Evolutionary conservation across 805 yeast species (phyloP), one percentile per base, ranked within the genome.

Genomic region (Middelhovenomyces tepae): DNA sequence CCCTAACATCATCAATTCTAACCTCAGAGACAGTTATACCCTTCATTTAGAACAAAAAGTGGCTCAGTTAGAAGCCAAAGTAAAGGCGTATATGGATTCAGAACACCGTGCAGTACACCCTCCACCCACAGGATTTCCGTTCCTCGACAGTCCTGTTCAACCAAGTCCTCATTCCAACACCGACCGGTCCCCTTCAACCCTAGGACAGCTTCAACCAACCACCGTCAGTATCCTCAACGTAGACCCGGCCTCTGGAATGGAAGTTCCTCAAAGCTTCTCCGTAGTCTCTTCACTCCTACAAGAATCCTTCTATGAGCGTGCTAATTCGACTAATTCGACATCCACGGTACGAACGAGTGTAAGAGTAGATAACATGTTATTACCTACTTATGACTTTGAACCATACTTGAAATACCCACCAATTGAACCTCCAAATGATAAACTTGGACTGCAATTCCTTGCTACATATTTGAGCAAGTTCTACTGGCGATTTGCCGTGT

Each of bases 41-140:
- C 36, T 60, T 10, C 62, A 72, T 48, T 47, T 76, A 36, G 83
- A 76, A 44, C 68, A 67, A 36, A 70, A 69, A 45, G 63, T 76
- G 22, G 63, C 62, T 34, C 67, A 61, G 34, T 46, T 76, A 28
- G 80, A 76, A 42, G 64, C 60, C 45, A 47, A 39, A 42, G 46
- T 32, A 32, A n/a, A n/a, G n/a, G n/a, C n/a, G n/a, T n/a, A 37
- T 22, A 39, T 48, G 20, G 23, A 28, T 9, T 51, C 31, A 29
- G 2, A 23, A 39, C 11, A 41, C 52, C 6, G 53, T 47, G 17
- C 54, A 52, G 40, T 54, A 53, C 59, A 52, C 53, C 16, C 35
- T 31, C 57, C 57, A 36, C 64, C 64, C 37, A 60, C 59, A 36
- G 25, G 16, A 7, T 26, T 32, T 10, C 28, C 32, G 1, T 13